phyloP scores from a whole-genome alignment of 2,329 filamentous ascomycete genomes.

The Lanzia echinophila region DNA sequence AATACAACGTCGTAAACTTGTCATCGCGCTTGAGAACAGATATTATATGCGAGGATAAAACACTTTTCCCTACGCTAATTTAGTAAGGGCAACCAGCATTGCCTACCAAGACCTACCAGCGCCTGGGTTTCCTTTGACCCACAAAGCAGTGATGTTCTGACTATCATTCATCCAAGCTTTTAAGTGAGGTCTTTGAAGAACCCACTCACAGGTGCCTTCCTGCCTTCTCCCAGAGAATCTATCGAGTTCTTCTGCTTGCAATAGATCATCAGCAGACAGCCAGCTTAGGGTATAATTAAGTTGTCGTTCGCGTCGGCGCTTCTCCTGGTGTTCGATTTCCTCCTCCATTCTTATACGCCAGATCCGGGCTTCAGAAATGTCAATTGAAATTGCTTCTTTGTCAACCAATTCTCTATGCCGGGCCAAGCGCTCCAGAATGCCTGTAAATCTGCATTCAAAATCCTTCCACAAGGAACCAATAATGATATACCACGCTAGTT shows the following conservation, averaged over 20 bases:
- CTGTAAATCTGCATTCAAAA: slow-evolving; percentile 10
- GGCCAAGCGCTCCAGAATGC: slow-evolving; percentile 10
- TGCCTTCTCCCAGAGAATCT: slow-evolving; percentile 2
- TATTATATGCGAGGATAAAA: slow-evolving; percentile 15
- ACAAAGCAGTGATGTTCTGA: slow-evolving; percentile 2
- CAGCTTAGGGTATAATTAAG: slow-evolving; percentile 12
- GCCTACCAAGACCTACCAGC: slow-evolving; percentile 3
- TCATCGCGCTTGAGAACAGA: not conserved
- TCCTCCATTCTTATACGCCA: slow-evolving; percentile 6
- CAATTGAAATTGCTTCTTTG: slow-evolving; percentile 10
- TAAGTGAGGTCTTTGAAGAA: not conserved
- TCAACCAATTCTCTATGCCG: slow-evolving; percentile 15
- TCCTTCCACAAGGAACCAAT: slow-evolving; percentile 16
- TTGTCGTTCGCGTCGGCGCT: not conserved
- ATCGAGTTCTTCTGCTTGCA: slow-evolving; percentile 6
- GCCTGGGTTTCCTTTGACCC: slow-evolving; percentile 17
- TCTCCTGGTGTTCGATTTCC: slow-evolving; percentile 3
- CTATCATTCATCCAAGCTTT: slow-evolving; percentile 11
- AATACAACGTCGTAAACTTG: slow-evolving; percentile 4
- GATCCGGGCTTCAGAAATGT: slow-evolving; percentile 13
- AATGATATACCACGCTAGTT: slow-evolving; percentile 13
- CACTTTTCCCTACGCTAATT: slow-evolving; percentile 10
- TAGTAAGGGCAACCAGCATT: not conserved
- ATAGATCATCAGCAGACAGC: slow-evolving; percentile 11
- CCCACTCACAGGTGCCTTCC: slow-evolving; percentile 13